Evolutionary conservation across 1,284 basidiomycete species (phyloP).

Genomic region (Athelia psychrophila): DNA sequence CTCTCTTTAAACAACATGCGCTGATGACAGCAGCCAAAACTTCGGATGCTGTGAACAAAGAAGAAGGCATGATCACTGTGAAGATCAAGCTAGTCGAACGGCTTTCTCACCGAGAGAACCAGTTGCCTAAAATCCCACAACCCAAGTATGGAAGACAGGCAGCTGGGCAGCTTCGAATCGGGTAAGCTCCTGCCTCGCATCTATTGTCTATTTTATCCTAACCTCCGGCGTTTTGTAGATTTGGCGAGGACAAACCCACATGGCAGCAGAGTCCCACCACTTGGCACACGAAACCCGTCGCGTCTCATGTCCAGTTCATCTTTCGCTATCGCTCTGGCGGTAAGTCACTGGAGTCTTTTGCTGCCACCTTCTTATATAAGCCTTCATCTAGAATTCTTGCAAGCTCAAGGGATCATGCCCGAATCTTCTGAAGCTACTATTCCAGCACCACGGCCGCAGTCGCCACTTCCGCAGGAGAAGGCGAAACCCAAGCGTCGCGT

Average conservation of each 20-base stretch:
- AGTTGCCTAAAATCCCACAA: constrained; percentile 34
- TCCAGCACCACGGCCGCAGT: neutral
- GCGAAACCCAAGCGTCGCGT: too few species aligned
- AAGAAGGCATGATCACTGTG: constrained; percentile 50
- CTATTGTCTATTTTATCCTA: neutral
- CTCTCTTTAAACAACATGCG: constrained; percentile 1
- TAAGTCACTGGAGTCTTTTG: constrained; percentile 18
- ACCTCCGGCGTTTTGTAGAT: constrained; percentile 30
- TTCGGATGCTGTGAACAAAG: constrained; percentile 19
- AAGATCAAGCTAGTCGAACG: constrained; percentile 48
- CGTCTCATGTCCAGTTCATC: constrained; percentile 55
- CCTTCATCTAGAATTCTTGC: constrained; percentile 34
- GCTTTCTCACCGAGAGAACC: constrained; percentile 27
- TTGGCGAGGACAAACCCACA: constrained; percentile 37
- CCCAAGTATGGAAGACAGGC: constrained; percentile 24
- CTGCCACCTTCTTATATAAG: neutral
- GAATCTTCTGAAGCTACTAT: constrained; percentile 11
- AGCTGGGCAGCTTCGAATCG: constrained; percentile 7
- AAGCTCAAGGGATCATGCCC: constrained; percentile 40
- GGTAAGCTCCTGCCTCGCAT: neutral
- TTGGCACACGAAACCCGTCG: constrained; percentile 44
- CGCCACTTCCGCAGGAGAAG: constrained; percentile 1
- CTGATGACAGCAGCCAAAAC: neutral
- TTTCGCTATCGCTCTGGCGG: constrained; percentile 55
- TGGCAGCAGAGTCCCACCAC: constrained; percentile 42